Evolutionary conservation across 1,139 yeast species (phyloP), one percentile per base, ranked within the genome.

Genomic region (Kazachstania sp.): DNA sequence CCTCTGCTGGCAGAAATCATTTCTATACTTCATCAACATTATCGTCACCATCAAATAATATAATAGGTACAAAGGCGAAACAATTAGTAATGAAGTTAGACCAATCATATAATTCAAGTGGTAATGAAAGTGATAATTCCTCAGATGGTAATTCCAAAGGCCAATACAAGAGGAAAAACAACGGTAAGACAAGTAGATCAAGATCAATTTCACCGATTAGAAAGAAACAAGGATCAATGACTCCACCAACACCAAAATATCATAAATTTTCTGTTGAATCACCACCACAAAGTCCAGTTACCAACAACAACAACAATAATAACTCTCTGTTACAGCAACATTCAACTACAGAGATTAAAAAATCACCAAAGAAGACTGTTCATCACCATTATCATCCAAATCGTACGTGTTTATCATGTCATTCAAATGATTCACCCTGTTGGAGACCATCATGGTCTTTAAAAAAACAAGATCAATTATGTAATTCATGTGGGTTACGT

Each of bases 381-480:
- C 50, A 52, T 11, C 47, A n/a, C n/a, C n/a, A 31, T 29, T 11
- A 20, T 13, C 43, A 40, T 34, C 8, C 41, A 16, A 23, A 20
- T 20, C 29, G 90, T 57, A 75, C 78, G 49, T 92, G 98, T 65
- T 82, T 92, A 31, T 86, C 97, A 4, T 92, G 98, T 68, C 88
- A 90, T 12, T 81, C 94, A 1, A 86, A 83, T 53, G 95, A 85
- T 57, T 86, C 95, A 12, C 98, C 98, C 9, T 92, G 98, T 67
- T 92, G 98, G 98, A 78, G 98, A 63, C 98, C 98, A 2, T 83
- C 95, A 7, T 92, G 98, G 98, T 81, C 94, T 3, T 71, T 74
- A 42, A 67, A 74, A 20, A 76, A 81, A 58, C 87, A 84, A 51
- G 97, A 97, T 15, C 97, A 90, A 68, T 74, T 92, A 58, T 92